phyloP scores from a whole-genome alignment of 2,329 filamentous ascomycete genomes.

The Neonectria hederae region DNA sequence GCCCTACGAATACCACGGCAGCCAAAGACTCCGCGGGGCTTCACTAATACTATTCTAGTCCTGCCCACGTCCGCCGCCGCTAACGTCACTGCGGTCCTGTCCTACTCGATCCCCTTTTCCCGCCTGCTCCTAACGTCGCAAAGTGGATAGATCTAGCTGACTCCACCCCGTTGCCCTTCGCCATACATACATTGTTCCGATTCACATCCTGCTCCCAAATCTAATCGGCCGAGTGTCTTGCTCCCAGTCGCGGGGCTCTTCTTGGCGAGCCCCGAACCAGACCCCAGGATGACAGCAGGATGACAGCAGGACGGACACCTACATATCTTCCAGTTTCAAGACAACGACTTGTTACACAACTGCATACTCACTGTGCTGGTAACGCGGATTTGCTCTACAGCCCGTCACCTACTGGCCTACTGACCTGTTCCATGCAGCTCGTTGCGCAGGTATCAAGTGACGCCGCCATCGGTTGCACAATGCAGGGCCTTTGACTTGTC shows the following conservation, averaged over 20 bases:
- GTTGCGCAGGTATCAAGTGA: slow-evolving; percentile 3
- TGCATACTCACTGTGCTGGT: neutral
- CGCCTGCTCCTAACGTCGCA: neutral
- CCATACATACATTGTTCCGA: slow-evolving; percentile 5
- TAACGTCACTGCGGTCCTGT: neutral
- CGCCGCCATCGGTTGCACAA: slow-evolving; percentile 2
- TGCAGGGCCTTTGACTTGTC: slow-evolving; percentile 2
- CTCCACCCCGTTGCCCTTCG: neutral
- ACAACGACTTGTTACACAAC: neutral
- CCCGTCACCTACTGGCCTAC: neutral
- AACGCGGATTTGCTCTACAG: neutral
- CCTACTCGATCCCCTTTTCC: neutral
- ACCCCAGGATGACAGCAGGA: neutral
- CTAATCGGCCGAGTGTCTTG: slow-evolving; percentile 14
- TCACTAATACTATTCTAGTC: neutral
- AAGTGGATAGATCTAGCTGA: slow-evolving; percentile 10
- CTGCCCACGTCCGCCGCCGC: neutral
- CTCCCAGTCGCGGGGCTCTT: neutral
- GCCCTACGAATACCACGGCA: neutral
- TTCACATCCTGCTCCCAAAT: neutral
- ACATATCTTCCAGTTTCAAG: neutral
- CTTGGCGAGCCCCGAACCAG: neutral
- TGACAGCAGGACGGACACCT: too few relatives aligned
- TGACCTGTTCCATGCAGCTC: neutral
- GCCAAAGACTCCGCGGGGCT: too few relatives aligned